A percentile compares a stretch with the other conserved stretches of the same genome.
These are phyloP conservation scores for Chloromonas sp. DNA, from an alignment of 163 green algal species.

Conservation along the genomic window DNA sequence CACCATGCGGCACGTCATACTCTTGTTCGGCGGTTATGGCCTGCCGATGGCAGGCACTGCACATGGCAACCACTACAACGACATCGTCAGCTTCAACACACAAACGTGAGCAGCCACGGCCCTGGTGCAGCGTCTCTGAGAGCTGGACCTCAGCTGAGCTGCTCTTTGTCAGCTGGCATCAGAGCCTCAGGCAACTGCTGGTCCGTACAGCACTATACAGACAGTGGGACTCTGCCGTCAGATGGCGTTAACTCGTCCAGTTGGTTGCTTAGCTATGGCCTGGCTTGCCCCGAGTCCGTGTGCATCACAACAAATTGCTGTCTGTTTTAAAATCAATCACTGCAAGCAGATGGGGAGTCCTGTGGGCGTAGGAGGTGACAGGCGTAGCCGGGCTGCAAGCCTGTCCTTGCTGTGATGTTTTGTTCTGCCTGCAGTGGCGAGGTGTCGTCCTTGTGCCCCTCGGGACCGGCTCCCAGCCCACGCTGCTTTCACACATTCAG, in stretches of 20 bases:
- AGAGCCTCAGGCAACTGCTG: too few relatives aligned
- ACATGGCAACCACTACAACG: not conserved
- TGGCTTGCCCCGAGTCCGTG: too few relatives aligned
- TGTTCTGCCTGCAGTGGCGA: not conserved
- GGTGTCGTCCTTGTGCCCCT: not conserved
- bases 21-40: not conserved
- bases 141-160: not conserved
- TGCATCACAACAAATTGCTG: too few relatives aligned
- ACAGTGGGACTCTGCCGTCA: too few relatives aligned
- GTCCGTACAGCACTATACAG: too few relatives aligned
- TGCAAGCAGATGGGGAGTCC: not conserved
- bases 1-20: not conserved
- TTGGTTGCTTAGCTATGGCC: too few relatives aligned
- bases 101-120: not conserved
- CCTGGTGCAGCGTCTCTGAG: not conserved
- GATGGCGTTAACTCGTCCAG: too few relatives aligned
- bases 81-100: not conserved
- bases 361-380: too few relatives aligned
- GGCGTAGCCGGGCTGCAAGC: too few relatives aligned
- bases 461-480: too few relatives aligned
- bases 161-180: not conserved
- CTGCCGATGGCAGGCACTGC: not conserved
- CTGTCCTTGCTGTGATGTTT: not conserved
- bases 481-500: not conserved
- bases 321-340: not conserved